Base-by-base conservation (phyloP, 805 yeast species). In the Candida jianshihensis region DNA sequence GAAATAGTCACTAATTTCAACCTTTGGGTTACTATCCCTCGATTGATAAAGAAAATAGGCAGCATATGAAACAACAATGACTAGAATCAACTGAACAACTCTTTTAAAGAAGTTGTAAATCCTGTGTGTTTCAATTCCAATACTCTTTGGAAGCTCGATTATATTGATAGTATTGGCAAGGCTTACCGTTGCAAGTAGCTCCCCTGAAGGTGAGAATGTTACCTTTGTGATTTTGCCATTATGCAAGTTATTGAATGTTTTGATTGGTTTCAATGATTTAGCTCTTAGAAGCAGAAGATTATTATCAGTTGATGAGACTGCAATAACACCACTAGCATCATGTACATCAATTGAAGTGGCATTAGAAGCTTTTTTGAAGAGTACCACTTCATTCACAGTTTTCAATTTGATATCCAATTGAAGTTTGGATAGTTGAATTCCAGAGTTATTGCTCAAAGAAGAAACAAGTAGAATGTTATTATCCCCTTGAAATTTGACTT, bases 101-200 rank as follows among this genome's bases (percentile, higher is more conserved):
- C 46, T 46, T 13, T 43, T n/a, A 26, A 51, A 49, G 38, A 51
- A 48, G 34, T 47, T 31, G 22, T 51, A 49, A 11, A 53, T 34
- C 13, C 19, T 43, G 31, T 49, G 54, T 8, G 54, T 53, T 27
- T 53, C 56, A 26, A 49, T 38, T 10, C 57, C 57, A 14, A 63
- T 63, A 5, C 65, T 68, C 20, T 58, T 61, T 4, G 92, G 89
- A 21, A 86, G 59, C 40, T 68, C 71, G 36, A 80, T 58, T 9
- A 86, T 75, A 45, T 71, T 77, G 21, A 88, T 70, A 1, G 86
- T 67, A 41, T 81, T 79, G 2, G 89, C 84, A 3, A 86, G 87
- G 18, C 92, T 81, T 0, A 78, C 82, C 20, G 85, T 73, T 3
- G 88, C 94, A 34, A 87, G 60, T 39, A 68, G 69, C 34, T 71